These are phyloP conservation scores for Chlorella sp. DNA, from an alignment of 139 green algal genomes.

Conservation along the genomic window DNA sequence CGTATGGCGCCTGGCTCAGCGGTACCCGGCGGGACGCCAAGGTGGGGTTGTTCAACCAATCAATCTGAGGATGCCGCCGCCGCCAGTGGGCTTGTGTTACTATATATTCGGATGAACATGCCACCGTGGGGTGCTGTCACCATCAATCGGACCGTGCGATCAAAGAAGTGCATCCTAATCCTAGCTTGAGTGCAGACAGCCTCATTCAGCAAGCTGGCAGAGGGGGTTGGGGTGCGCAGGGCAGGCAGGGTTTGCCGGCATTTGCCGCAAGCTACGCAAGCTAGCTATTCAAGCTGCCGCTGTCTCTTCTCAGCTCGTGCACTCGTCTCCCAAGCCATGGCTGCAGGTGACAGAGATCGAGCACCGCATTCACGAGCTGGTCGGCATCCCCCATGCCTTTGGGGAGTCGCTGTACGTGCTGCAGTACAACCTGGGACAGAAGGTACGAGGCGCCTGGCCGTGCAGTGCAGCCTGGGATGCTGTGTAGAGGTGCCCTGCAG, in stretches of 20 bases:
- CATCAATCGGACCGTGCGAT: too few relatives aligned
- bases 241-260: too few relatives aligned
- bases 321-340: too few relatives aligned
- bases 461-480: not conserved
- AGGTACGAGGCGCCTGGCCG: not conserved
- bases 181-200: too few relatives aligned
- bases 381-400: conserved; percentile 50
- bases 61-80: not conserved
- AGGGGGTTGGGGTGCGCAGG: too few relatives aligned
- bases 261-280: too few relatives aligned
- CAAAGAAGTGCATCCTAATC: too few relatives aligned
- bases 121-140: too few relatives aligned
- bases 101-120: too few relatives aligned
- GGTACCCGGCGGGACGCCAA: conserved; percentile 13
- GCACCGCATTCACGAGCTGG: conserved; percentile 39
- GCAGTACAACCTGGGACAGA: conserved; percentile 37
- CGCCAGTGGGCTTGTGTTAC: too few relatives aligned
- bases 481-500: too few relatives aligned
- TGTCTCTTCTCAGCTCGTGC: not conserved
- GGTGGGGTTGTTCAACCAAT: not conserved
- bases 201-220: too few relatives aligned
- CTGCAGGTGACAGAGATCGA: conserved; percentile 37
- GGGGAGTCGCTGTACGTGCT: conserved; percentile 40
- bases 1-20: conserved; percentile 35
- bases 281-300: not conserved